Evolutionary conservation across 805 yeast genomes (phyloP), one percentile per base, ranked within the genome.

Genomic region (Jamesozyma lodderae): DNA sequence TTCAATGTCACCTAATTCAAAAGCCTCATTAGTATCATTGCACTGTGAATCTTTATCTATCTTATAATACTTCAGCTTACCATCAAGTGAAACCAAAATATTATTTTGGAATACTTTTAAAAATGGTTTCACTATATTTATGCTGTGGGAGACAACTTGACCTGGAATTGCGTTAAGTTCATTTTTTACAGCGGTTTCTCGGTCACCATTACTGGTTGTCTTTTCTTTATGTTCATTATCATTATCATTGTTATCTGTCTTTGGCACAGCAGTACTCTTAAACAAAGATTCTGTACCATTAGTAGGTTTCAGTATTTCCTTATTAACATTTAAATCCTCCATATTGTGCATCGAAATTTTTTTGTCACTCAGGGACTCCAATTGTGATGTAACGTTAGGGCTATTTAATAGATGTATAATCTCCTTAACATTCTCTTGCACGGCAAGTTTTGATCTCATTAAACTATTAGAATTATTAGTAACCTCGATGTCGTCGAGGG

Each of bases 341-440:
- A 57, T 35, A 11, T 40, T 41, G 37, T 59, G 61, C 16, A 52
- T 33, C 1, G 40, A 37, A 4, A 24, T 22, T 20, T 42, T 46
- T 26, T 46, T 49, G 7, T 47, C 52, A 31, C 46, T 49, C 17
- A 53, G 30, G 3, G 55, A 36, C 6, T 49, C 49, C 26, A 55
- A 44, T 31, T 55, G 54, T 3, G 51, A 42, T 10, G 50, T 46
- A 3, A 52, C 38, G 35, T 49, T 48, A 9, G 61, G 58, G 33
- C 55, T 50, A 41, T 56, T 55, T 36, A 59, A 42, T n/a, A 59
- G 41, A 33, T 58, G 55, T 1, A 58, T 51, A 20, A 59, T 58
- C 36, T 59, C 64, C 34, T 55, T 59, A 2, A 59, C 62, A 28
- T 52, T 59, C 31, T 58, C 61, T 41, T 57, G 61, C 2, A 59